Evolutionary conservation across 495 filamentous ascomycete species (phyloP), one percentile per base, ranked within the genome.

Genomic region (Hypoxylon rickii): DNA sequence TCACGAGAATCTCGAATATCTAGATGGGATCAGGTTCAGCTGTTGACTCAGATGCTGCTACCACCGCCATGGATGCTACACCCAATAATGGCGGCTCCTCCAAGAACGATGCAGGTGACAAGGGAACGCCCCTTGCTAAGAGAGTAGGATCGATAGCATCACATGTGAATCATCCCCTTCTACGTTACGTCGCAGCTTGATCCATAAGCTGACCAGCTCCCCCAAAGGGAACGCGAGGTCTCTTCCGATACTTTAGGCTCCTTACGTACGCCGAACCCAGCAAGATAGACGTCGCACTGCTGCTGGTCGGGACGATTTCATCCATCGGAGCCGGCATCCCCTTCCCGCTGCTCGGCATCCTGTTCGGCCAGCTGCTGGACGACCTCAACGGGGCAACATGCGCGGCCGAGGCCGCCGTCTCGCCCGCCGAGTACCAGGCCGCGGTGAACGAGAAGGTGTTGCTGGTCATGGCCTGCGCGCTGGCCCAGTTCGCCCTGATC

Each of bases 321-420:
- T 76, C 86, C 22, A 78, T 85, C 19, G 85, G 76, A 8, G 80
- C 86, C 8, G 86, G 86, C 45, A 81, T 86, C 1, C 86, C 86
- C 10, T 87, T 88, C 44, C 86, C 85, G 11, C 69, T 88, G 18
- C 82, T 88, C 31, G 84, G 81, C 17, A 83, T 89, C 50, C 65
- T 88, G 24, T 89, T 88, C 56, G 86, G 86, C 46, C 70, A 86
- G 68, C 75, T 89, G 4, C 74, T 89, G 51, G 81, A 89, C 70
- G 76, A 83, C 58, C 76, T 89, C 55, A 87, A 88, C 65, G 70
- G 72, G 3, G 77, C 75, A n/a, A 77, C 81, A 12, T 87, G 85
- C 58, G 61, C 67, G 4, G 50, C 51, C 13, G 32, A 60, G 33
- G 20, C 54, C 2, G 13, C 62, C 13, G 46, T 49, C 38, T 51